Conservation (phyloP, 2,329 filamentous ascomycete genomes). For the Scortechinia acanthostroma region DNA sequence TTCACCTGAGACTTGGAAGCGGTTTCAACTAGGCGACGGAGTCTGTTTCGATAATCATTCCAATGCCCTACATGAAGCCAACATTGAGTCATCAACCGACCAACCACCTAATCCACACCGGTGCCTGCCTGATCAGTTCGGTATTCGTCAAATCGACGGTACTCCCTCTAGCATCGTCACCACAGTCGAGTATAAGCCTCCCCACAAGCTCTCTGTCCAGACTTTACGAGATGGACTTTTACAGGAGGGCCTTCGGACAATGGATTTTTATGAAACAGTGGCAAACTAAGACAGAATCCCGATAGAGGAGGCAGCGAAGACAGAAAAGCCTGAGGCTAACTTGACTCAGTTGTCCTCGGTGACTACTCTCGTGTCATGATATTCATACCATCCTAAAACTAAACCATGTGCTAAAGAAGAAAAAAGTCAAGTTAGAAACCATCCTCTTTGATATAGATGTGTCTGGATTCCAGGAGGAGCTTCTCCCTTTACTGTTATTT, state of each 20-base stretch:
- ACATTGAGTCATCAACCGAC: constrained; percentile 4
- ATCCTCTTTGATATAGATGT: too few species aligned
- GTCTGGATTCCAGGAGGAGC: too few species aligned
- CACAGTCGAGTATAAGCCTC: constrained; percentile 6
- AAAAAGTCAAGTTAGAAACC: too few species aligned
- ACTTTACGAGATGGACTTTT: constrained; percentile 7
- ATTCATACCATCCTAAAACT: too few species aligned
- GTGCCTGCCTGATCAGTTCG: constrained; percentile 11
- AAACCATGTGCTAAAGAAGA: too few species aligned
- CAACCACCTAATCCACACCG: constrained; percentile 4
- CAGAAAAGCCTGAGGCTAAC: too few species aligned
- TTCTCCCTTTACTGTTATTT: too few species aligned
- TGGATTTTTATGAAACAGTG: constrained; percentile 10
- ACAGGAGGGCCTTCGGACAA: too few species aligned
- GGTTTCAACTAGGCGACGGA: constrained; percentile 11
- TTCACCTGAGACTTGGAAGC: constrained; percentile 7
- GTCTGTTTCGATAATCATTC: constrained; percentile 11
- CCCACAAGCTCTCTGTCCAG: constrained; percentile 8
- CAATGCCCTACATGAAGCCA: constrained; percentile 8
- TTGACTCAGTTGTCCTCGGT: too few species aligned
- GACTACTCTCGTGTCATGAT: too few species aligned
- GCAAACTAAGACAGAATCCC: constrained; percentile 4
- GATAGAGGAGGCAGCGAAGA: too few species aligned
- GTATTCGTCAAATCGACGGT: constrained; percentile 9
- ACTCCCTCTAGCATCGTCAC: constrained; percentile 7